These are phyloP conservation scores for Sungouiozyma ichnusensis DNA, from an alignment of 805 yeast genomes.

Conservation along the genomic window DNA sequence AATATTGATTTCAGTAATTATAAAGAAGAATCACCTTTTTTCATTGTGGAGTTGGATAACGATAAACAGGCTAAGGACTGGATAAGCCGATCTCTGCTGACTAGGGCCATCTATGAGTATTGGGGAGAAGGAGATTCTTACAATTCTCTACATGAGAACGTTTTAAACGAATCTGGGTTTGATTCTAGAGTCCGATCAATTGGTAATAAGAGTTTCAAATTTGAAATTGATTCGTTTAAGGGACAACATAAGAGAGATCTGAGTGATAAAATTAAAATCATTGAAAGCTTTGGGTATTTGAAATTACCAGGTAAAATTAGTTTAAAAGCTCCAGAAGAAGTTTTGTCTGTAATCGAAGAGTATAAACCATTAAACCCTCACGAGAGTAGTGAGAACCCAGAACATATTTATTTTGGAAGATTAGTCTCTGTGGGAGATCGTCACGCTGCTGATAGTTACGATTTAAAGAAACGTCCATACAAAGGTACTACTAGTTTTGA, in stretches of 20 bases:
- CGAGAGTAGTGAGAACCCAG: slow-evolving; percentile 30
- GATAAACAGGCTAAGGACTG: slow-evolving; percentile 59
- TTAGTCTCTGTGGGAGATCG: slow-evolving; percentile 55
- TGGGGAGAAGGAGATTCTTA: slow-evolving; percentile 64
- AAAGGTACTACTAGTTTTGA: slow-evolving; percentile 97
- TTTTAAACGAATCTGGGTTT: slow-evolving; percentile 23
- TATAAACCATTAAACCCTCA: slow-evolving; percentile 36
- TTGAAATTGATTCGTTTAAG: slow-evolving; percentile 68
- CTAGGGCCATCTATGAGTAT: slow-evolving; percentile 65
- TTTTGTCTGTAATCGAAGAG: slow-evolving; percentile 66
- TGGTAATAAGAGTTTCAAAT: slow-evolving; percentile 53
- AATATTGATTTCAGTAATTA: slow-evolving; percentile 50
- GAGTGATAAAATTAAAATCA: slow-evolving; percentile 40
- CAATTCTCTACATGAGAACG: slow-evolving; percentile 45
- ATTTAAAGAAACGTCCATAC: slow-evolving; percentile 69
- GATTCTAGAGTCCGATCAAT: slow-evolving; percentile 22
- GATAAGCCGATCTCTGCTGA: slow-evolving; percentile 56
- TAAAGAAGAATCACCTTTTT: slow-evolving; percentile 54
- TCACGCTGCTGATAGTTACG: slow-evolving; percentile 62
- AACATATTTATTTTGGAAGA: slow-evolving; percentile 64
- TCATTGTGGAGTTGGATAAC: slow-evolving; percentile 52
- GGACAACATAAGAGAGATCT: slow-evolving; percentile 42
- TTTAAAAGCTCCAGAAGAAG: slow-evolving; percentile 65
- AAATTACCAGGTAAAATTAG: slow-evolving; percentile 67
- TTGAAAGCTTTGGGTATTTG: slow-evolving; percentile 63